Base-by-base conservation (phyloP, 2,329 filamentous ascomycete genomes). In the Acephala macrosclerotiorum region DNA sequence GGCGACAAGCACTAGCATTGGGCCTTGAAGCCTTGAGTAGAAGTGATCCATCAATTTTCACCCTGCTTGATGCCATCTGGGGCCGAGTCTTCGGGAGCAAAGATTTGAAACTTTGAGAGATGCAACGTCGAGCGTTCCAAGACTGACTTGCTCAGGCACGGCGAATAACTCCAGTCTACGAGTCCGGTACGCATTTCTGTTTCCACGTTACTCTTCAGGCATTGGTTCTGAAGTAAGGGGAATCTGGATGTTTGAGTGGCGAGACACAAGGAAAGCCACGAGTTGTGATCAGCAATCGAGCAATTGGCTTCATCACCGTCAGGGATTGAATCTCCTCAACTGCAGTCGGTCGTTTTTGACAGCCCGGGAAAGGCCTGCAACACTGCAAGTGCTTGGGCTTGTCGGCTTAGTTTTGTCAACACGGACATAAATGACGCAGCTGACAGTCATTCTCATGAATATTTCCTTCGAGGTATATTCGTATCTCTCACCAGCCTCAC, bases 1-100 rank as follows among this genome's bases (percentile, higher is more conserved):
- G 62, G 62, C 57, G 36, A 53, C 12, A 49, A 3, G 45, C 22
- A 18, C 49, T 3, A 25, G 49, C 53, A 63, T 58, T 58, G 42
- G 26, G 25, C 18, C 20, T 20, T 35, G 20, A 26, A 40, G 33
- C 20, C 29, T 33, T 33, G 29, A 9, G 29, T 33, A 45, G 20
- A 53, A 47, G 20, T 40, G 60, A 58, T 53, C 35, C 26, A 38
- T 63, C 60, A 51, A 38, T 35, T 57, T 49, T 16, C 12, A 7
- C 12, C 12, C 18, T 22, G 40, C 22, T 38, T 26, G 53, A 35
- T n/a, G 14, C 49, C 4, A 16, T 25, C 12, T 53, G 36, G 42
- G 14, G 51, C 40, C 42, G 51, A 57, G 60, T 57, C 38, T 45
- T 16, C 47, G 40, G 45, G 22, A 49, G 22, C 16, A 49, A 7